These are phyloP conservation scores for Agaricus sinodeliciosus DNA, from an alignment of 768 basidiomycete genomes.

Conservation along the genomic window DNA sequence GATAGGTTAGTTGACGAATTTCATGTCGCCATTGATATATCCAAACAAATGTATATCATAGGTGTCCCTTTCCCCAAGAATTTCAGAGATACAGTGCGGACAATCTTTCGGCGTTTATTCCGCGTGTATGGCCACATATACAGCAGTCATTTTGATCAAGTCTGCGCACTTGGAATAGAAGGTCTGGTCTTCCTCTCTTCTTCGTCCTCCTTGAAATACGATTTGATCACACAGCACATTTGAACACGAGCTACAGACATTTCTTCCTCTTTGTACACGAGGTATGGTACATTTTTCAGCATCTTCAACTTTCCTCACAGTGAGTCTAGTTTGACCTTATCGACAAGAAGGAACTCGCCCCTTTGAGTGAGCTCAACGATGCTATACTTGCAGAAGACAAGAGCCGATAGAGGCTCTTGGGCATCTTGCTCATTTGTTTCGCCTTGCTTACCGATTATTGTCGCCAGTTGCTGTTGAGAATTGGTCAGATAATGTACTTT, in stretches of 20 bases:
- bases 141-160: slow-evolving; percentile 98
- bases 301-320: slow-evolving; percentile 3
- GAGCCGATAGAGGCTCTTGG: slow-evolving; percentile 23
- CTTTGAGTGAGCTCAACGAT: slow-evolving; percentile 91
- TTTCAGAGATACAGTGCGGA: slow-evolving; percentile 87
- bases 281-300: slow-evolving; percentile 37
- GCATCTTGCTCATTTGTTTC: background rate
- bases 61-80: slow-evolving; percentile 88
- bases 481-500: too few relatives aligned
- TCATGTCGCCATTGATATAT: background rate
- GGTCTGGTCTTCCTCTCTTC: slow-evolving; percentile 39
- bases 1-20: slow-evolving; percentile 54
- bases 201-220: background rate
- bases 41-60: slow-evolving; percentile 20
- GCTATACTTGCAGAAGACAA: slow-evolving; percentile 65
- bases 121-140: slow-evolving; percentile 98
- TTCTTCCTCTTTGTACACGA: slow-evolving; percentile 97
- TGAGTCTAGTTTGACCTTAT: slow-evolving; percentile 76
- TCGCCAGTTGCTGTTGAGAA: too few relatives aligned
- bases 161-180: slow-evolving; percentile 97
- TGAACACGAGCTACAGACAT: slow-evolving; percentile 97
- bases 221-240: slow-evolving; percentile 59
- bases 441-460: too few relatives aligned
- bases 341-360: slow-evolving; percentile 95
- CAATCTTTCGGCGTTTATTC: slow-evolving; percentile 88